Base-by-base conservation (phyloP, 148 eudicot genomes). In the Rhododendron henanense region DNA sequence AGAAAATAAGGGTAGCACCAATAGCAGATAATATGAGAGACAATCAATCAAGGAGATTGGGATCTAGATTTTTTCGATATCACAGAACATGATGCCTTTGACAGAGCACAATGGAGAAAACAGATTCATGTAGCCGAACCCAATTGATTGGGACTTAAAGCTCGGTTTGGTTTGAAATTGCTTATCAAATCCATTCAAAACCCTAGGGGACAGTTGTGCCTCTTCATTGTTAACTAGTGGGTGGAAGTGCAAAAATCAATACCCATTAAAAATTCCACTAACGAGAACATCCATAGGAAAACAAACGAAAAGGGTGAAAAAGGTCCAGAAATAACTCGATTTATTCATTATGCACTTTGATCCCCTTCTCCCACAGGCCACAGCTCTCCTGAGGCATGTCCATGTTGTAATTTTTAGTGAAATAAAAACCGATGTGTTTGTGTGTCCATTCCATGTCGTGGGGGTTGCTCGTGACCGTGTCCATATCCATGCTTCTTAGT, bases 261-360 rank as follows among this genome's bases (percentile, higher is more conserved):
- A 28, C 11, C 37, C 33, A 74, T 75, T 50, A 73, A 16, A 28
- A 48, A 10, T 19, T 37, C 28, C 35, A 48, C 78, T 14, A 65
- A 80, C 55, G 10, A 71, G 80, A 31, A 65, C 80, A 28, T 77
- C 79, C 53, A 82, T 35, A 85, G 19, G 78, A 83, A 75, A 84
- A 35, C 84, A 18, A 31, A 71, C 19, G 28, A 11, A 19, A 14
- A 19, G 16, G 5, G 79, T 78, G 25, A 33, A 37, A 47, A 14
- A 63, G 14, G 73, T 13, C 21, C 83, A 55, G 37, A 45, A 57
- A 85, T 16, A 25, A 25, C 15, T 13, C 10, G 0, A 15, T 79
- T 79, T 79, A 25, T 25, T 47, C 82, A 79, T 79, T 59, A 25
- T 51, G 53, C 81, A 47, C 9, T 48, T 79, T 79, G 61, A 50